Conservation (phyloP, 1,139 yeast species). For the Pichia cactophila region DNA sequence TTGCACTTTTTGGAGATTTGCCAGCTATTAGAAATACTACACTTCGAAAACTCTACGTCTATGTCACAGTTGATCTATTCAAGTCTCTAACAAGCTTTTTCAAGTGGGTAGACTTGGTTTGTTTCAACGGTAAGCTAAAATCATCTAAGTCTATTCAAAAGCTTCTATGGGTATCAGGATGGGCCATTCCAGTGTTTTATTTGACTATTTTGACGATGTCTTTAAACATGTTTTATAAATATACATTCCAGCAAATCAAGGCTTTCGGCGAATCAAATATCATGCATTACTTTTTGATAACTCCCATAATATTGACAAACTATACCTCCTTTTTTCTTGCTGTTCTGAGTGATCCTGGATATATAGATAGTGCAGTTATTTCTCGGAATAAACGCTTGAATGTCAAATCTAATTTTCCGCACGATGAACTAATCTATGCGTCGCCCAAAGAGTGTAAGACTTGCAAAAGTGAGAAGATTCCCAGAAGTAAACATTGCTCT, state of each 20-base stretch:
- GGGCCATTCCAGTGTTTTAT: conserved; percentile 48
- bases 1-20: conserved; percentile 18
- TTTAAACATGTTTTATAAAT: conserved; percentile 37
- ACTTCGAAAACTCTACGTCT: conserved; percentile 5
- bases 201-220: conserved; percentile 38
- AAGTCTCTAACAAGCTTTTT: background rate
- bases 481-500: conserved; percentile 85
- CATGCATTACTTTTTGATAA: conserved; percentile 20
- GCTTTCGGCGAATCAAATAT: conserved; percentile 2
- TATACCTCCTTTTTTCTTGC: conserved; percentile 39
- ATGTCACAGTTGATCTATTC: conserved; percentile 3
- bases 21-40: conserved; percentile 15
- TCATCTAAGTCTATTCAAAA: conserved; percentile 10
- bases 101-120: conserved; percentile 5
- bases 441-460: conserved; percentile 33
- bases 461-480: conserved; percentile 66
- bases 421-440: conserved; percentile 55
- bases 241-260: conserved; percentile 27
- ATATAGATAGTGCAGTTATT: conserved; percentile 16
- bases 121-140: conserved; percentile 7
- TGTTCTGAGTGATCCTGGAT: conserved; percentile 53
- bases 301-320: conserved; percentile 32
- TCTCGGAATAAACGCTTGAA: conserved; percentile 6
- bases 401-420: conserved; percentile 25
- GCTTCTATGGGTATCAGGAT: conserved; percentile 21